A percentile compares a stretch with the other conserved stretches of the same genome.
These are phyloP conservation scores for Raphanus raphanistrum DNA, from an alignment of 345 rosid species.

Conservation along the genomic window DNA sequence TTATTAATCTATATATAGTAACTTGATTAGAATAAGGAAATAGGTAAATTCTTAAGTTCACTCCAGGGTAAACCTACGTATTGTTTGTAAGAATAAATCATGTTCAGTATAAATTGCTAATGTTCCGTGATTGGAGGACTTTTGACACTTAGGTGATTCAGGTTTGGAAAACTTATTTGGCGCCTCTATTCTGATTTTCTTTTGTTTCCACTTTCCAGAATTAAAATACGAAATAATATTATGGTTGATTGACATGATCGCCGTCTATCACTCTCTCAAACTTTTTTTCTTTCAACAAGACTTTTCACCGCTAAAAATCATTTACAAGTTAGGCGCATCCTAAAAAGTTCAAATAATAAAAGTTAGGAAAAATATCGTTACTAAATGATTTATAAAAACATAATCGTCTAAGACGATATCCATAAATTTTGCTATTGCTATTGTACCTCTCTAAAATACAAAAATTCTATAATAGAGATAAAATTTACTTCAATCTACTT, in stretches of 20 bases:
- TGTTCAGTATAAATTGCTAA: neutral
- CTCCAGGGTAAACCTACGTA: no score
- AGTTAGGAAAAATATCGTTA: neutral
- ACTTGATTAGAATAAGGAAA: no score
- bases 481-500: no score
- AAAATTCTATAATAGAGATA: no score
- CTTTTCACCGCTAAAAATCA: neutral
- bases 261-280: neutral
- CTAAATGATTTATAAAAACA: no score
- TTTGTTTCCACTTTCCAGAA: neutral
- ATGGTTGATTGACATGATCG: constrained; percentile 16
- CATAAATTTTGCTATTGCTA: no score
- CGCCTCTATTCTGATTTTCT: neutral
- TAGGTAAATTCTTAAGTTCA: no score
- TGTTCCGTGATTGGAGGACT: neutral
- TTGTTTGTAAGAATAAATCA: no score
- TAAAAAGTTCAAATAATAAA: neutral
- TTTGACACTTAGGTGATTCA: neutral
- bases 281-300: neutral
- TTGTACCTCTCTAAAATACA: no score
- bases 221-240: neutral
- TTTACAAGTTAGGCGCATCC: neutral
- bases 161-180: neutral
- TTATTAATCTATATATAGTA: no score
- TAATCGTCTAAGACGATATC: no score